Conservation (phyloP, 1,284 basidiomycete genomes). For the Ceratobasidium theobromae region DNA sequence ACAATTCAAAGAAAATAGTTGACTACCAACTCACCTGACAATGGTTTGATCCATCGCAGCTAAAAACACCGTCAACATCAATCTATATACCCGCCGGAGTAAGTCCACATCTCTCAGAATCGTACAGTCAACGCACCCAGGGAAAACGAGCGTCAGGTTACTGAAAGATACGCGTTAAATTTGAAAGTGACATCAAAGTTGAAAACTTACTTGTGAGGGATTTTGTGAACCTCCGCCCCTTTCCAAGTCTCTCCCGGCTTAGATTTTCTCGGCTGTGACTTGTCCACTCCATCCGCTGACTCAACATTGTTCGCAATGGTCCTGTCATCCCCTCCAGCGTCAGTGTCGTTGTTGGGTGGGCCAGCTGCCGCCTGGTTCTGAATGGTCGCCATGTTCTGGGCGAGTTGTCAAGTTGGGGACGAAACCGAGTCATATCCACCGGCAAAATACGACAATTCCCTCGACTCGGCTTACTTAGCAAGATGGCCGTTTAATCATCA, state of each 20-base stretch:
- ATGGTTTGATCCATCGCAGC: constrained; percentile 51
- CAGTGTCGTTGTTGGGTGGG: constrained; percentile 6
- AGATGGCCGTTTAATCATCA: background rate
- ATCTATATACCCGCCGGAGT: constrained; percentile 46
- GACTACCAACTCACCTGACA: constrained; percentile 34
- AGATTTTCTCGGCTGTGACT: background rate
- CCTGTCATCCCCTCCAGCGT: constrained; percentile 5
- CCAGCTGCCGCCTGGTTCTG: background rate
- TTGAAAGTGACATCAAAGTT: background rate
- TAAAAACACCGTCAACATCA: constrained; percentile 58
- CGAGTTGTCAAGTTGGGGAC: background rate
- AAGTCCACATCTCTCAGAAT: background rate
- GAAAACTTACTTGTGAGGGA: constrained; percentile 35
- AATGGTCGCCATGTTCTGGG: constrained; percentile 1
- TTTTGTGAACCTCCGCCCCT: constrained; percentile 33
- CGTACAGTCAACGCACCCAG: constrained; percentile 21
- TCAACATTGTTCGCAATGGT: background rate
- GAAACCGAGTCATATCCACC: background rate
- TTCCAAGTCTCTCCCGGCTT: constrained; percentile 34
- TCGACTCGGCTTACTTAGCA: background rate
- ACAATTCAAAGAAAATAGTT: background rate
- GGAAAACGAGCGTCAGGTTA: constrained; percentile 53
- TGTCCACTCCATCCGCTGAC: background rate
- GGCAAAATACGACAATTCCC: background rate
- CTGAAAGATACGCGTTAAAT: constrained; percentile 28